A percentile compares a stretch with the other conserved stretches of the same genome.
Conservation (phyloP, 805 yeast genomes). For the Metschnikowia chrysomelidarum region DNA sequence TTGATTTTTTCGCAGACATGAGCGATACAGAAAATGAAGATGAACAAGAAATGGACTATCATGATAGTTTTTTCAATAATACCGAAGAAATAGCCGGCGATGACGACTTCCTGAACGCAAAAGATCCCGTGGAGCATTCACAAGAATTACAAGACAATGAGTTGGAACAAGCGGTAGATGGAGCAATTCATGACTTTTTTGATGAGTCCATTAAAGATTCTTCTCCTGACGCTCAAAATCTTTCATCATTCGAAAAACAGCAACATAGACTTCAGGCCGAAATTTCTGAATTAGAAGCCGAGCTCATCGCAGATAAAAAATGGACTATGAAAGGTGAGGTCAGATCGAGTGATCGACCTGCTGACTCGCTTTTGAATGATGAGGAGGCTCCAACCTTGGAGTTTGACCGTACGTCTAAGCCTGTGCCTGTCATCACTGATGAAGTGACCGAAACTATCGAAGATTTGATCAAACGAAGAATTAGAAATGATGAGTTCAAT, state of each 20-base stretch:
- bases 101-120: slow-evolving; percentile 32
- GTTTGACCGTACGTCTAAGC: slow-evolving; percentile 91
- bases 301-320: slow-evolving; percentile 83
- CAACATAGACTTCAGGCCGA: slow-evolving; percentile 75
- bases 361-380: slow-evolving; percentile 79
- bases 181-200: slow-evolving; percentile 62
- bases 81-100: slow-evolving; percentile 25
- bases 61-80: slow-evolving; percentile 64
- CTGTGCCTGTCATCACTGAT: slow-evolving; percentile 91
- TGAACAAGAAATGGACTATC: slow-evolving; percentile 49
- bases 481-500: slow-evolving; percentile 72
- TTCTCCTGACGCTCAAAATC: slow-evolving; percentile 25
- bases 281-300: slow-evolving; percentile 76
- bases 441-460: slow-evolving; percentile 85
- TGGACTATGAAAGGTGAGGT: slow-evolving; percentile 97
- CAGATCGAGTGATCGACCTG: slow-evolving; percentile 73
- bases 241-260: slow-evolving; percentile 81
- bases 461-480: slow-evolving; percentile 82
- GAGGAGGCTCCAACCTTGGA: slow-evolving; percentile 55
- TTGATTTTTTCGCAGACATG: slow-evolving; percentile 41
- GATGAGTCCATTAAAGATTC: slow-evolving; percentile 36
- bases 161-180: slow-evolving; percentile 56
- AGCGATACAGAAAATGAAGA: slow-evolving; percentile 41
- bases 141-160: slow-evolving; percentile 54
- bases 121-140: slow-evolving; percentile 29